These are phyloP conservation scores for Physaria fendleri DNA, from an alignment of 345 rosid genomes.

Conservation along the genomic window DNA sequence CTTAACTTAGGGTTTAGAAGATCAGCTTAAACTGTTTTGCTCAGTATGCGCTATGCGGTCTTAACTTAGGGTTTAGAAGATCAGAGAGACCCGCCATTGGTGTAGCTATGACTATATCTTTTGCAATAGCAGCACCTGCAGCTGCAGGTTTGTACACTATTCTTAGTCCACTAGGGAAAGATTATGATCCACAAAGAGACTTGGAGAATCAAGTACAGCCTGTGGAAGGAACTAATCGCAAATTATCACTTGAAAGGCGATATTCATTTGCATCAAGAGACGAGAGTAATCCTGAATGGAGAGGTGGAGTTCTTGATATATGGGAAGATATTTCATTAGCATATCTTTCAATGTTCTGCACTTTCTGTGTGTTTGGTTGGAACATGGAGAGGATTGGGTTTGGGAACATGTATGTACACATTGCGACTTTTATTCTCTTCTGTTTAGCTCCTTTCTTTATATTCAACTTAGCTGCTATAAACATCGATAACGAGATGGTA, in stretches of 20 bases:
- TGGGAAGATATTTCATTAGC: constrained; percentile 85
- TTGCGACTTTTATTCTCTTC: constrained; percentile 77
- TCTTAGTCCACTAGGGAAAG: constrained; percentile 79
- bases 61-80: constrained; percentile 76
- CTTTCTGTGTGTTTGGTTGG: constrained; percentile 91
- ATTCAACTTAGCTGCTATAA: constrained; percentile 84
- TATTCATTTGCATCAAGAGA: constrained; percentile 56
- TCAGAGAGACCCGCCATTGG: constrained; percentile 76
- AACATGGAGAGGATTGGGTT: constrained; percentile 94
- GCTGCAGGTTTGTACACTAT: constrained; percentile 70
- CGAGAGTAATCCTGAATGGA: constrained; percentile 55
- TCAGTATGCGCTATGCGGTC: constrained; percentile 80
- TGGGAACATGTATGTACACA: constrained; percentile 94
- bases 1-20: constrained; percentile 76
- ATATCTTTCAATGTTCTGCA: constrained; percentile 71
- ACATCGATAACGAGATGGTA: constrained; percentile 49
- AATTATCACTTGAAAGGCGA: constrained; percentile 40
- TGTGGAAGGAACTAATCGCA: constrained; percentile 21
- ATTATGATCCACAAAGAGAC: constrained; percentile 51
- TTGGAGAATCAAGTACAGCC: constrained; percentile 54
- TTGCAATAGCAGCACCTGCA: constrained; percentile 93
- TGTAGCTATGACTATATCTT: constrained; percentile 63
- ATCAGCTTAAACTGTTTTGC: constrained; percentile 83
- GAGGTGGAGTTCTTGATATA: constrained; percentile 77
- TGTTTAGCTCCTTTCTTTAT: constrained; percentile 94